These are phyloP conservation scores for Cladophialophora chaetospira DNA, from an alignment of 2,329 filamentous ascomycete genomes.

Conservation along the genomic window DNA sequence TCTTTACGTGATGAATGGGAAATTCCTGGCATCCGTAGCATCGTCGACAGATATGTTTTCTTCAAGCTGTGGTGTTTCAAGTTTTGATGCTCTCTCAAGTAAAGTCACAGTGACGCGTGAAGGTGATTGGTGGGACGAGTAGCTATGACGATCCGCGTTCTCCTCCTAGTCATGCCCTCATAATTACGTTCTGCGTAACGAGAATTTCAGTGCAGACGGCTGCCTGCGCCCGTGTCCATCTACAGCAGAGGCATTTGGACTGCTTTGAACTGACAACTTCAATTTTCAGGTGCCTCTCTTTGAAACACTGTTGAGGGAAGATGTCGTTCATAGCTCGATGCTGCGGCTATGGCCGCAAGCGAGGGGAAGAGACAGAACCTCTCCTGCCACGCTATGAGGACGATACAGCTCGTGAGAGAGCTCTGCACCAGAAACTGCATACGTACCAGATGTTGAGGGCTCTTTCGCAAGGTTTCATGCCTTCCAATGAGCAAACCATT, in stretches of 20 bases:
- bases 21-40: no score
- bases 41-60: no score
- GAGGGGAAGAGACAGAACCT: constrained; percentile 68
- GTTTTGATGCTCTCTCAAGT: background rate
- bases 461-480: constrained; percentile 82
- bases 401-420: constrained; percentile 74
- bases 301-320: background rate
- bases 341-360: constrained; percentile 59
- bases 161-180: background rate
- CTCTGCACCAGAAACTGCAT: constrained; percentile 80
- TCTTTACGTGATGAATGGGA: no score
- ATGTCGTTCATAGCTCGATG: constrained; percentile 61
- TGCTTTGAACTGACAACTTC: background rate
- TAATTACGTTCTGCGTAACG: background rate
- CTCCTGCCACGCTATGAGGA: constrained; percentile 81
- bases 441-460: constrained; percentile 89
- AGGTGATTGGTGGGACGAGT: background rate
- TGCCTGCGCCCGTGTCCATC: background rate
- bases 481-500: constrained; percentile 81
- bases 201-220: background rate
- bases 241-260: background rate
- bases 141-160: background rate
- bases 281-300: background rate
- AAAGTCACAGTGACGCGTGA: background rate
- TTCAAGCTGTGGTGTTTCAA: no score